A percentile compares a stretch with the other conserved stretches of the same genome.
These are phyloP conservation scores for Claviceps citrina DNA, from an alignment of 2,329 filamentous ascomycete species.

Conservation along the genomic window DNA sequence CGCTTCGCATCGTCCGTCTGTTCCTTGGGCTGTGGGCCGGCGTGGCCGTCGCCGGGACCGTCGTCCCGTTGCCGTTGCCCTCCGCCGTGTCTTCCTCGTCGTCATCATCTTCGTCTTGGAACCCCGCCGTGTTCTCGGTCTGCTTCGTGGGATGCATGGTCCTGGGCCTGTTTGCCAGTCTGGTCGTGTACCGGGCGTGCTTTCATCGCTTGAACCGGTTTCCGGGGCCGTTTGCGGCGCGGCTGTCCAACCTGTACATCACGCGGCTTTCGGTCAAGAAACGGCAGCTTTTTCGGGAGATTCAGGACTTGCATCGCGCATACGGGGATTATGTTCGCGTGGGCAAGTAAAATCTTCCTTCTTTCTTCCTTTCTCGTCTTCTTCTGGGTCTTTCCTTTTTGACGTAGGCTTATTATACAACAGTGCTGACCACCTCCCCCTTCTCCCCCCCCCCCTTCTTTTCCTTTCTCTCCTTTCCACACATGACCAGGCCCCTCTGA, in stretches of 20 bases:
- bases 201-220: constrained; percentile 16
- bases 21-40: background rate
- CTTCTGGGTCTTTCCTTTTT: background rate
- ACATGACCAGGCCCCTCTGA: constrained; percentile 14
- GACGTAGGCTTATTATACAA: too few species aligned
- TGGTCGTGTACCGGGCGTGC: constrained; percentile 10
- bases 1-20: background rate
- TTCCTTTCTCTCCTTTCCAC: background rate
- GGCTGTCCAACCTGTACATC: constrained; percentile 13
- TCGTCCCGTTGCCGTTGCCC: background rate
- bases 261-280: constrained; percentile 11
- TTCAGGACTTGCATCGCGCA: constrained; percentile 13
- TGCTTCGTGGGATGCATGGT: background rate
- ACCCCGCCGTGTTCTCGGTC: background rate
- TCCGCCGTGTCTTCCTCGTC: background rate
- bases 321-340: constrained; percentile 18
- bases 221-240: constrained; percentile 14
- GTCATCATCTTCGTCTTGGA: background rate
- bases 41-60: background rate
- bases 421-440: too few species aligned
- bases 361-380: background rate
- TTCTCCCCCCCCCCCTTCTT: background rate
- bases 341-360: constrained; percentile 6
- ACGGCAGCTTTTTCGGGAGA: constrained; percentile 12
- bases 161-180: constrained; percentile 5